A percentile compares a stretch with the other conserved stretches of the same genome.
Evolutionary conservation across 176 grass and related monocot genomes (phyloP).

Genomic region (Alopecurus myosuroides): DNA sequence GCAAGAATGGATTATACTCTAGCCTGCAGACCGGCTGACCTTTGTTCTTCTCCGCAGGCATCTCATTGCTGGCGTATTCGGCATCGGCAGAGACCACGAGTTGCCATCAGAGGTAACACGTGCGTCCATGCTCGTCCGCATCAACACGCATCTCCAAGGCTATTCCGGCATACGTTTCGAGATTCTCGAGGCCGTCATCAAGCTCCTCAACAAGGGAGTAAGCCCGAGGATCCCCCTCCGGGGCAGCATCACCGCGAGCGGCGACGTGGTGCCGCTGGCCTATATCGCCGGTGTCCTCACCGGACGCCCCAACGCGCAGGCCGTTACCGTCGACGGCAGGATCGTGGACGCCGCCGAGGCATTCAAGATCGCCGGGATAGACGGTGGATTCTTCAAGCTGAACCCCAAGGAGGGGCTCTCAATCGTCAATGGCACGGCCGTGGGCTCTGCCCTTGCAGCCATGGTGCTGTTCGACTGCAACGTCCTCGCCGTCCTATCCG

Average conservation of each 20-base stretch:
- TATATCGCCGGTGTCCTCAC: neutral
- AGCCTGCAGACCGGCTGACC: too few relatives aligned
- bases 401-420: neutral
- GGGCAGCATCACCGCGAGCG: neutral
- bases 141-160: neutral
- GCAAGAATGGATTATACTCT: too few relatives aligned
- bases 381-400: neutral
- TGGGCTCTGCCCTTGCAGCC: neutral
- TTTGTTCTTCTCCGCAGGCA: neutral
- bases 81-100: neutral
- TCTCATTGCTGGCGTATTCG: neutral
- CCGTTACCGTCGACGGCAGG: neutral
- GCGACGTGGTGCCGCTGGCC: neutral
- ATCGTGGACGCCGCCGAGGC: neutral
- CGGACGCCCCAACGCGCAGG: neutral
- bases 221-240: neutral
- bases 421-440: neutral
- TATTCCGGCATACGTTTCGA: neutral
- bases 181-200: neutral
- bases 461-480: neutral
- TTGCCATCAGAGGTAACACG: neutral
- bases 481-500: neutral
- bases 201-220: neutral
- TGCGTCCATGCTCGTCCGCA: neutral
- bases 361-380: neutral